phyloP scores from a whole-genome alignment of 768 basidiomycete species.

The Leccinum uliginosum region DNA sequence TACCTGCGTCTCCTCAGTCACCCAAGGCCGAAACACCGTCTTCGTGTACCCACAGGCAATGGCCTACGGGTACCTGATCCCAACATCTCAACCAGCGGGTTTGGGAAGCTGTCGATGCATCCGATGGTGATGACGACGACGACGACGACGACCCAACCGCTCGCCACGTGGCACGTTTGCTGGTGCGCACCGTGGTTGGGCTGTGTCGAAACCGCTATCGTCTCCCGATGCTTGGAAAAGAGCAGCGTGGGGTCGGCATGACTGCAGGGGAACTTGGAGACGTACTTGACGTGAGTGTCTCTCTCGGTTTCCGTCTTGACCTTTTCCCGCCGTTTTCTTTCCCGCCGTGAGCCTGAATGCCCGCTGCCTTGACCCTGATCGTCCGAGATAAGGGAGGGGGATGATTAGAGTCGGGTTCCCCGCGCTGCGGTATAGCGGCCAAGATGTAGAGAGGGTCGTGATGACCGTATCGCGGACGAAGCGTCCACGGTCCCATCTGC shows the following conservation, averaged over 20 bases:
- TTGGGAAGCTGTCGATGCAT: too few relatives aligned
- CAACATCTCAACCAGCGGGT: not conserved
- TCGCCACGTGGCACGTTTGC: slow-evolving; percentile 12
- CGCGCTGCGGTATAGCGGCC: too few relatives aligned
- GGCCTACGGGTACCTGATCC: slow-evolving; percentile 1
- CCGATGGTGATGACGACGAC: not conserved
- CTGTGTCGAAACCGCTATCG: slow-evolving; percentile 22
- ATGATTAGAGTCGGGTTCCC: slow-evolving; percentile 7
- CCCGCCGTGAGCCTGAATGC: not conserved
- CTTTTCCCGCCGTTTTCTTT: not conserved
- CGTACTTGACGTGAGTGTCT: slow-evolving; percentile 29
- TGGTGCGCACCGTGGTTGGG: slow-evolving; percentile 22
- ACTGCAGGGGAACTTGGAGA: slow-evolving; percentile 30
- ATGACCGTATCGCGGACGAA: not conserved
- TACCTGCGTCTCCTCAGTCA: slow-evolving; percentile 30
- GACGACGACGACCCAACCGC: slow-evolving; percentile 5
- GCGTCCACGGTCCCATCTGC: slow-evolving; percentile 5
- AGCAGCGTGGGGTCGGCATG: slow-evolving; percentile 15
- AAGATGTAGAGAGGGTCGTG: slow-evolving; percentile 9
- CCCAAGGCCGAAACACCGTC: slow-evolving; percentile 16
- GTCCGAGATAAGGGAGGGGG: not conserved
- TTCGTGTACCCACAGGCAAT: slow-evolving; percentile 4
- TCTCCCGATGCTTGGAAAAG: not conserved
- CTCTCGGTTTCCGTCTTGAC: not conserved
- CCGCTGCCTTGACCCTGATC: slow-evolving; percentile 17